Base-by-base conservation (phyloP, 305 asterid species). In the Fraxinus angustifolia region DNA sequence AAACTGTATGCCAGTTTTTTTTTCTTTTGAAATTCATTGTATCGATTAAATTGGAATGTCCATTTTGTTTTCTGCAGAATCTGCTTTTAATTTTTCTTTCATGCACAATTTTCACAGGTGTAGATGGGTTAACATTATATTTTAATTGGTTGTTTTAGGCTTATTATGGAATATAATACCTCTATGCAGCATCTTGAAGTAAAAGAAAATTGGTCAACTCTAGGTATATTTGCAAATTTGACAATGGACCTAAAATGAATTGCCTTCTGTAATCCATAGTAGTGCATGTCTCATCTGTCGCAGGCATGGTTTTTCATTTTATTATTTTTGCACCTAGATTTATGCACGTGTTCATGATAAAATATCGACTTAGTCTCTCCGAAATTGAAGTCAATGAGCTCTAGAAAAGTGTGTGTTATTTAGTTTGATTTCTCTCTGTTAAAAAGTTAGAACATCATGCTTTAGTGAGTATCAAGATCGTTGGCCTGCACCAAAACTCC, bases 301-400 rank as follows among this genome's bases (percentile, higher is more conserved):
- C 12, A 16, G 68, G 73, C n/a, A 21, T 78, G 62, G 14, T 71
- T 53, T 73, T 50, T 79, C 73, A 7, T 48, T 48, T 50, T 50
- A 50, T 16, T 50, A 50, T 34, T 53, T 71, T 77, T 42, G 3
- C 19, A 31, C 45, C 19, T 10, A 14, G 33, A 23, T 19, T 21
- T 19, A 8, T 53, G 53, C 81, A 75, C 6, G 76, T 26, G 67
- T 72, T 36, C 36, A 28, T 12, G 79, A 76, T 76, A 81, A 65
- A 76, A 65, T 65, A 5, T 76, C 2, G 6, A 45, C 31, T 16
- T 76, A 38, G 5, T 73, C 40, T 78, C 1, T 45, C 75, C 60
- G 45, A 23, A 21, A 58, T 72, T 60, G 35, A 71, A 77, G 28
- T 75, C 42, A 11, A 35, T 53, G 62, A 50, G 60, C 40, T 17